phyloP scores from a whole-genome alignment of 257 asterid species.

The Nicotiana tomentosiformis region DNA sequence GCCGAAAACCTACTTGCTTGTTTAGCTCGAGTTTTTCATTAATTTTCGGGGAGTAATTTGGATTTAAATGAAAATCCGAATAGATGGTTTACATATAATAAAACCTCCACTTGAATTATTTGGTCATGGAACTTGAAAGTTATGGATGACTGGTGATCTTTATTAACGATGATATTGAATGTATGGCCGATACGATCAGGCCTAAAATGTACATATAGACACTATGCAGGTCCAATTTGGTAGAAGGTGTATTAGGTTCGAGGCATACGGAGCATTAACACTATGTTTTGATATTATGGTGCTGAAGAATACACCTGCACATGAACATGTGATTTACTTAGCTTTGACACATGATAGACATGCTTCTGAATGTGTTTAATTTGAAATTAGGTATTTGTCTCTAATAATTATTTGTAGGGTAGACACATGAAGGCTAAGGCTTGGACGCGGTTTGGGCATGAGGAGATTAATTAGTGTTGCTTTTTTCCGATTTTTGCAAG shows the following conservation, averaged over 20 bases:
- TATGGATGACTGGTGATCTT: background rate
- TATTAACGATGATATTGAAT: background rate
- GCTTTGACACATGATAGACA: background rate
- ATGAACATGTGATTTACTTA: background rate
- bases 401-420: background rate
- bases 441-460: background rate
- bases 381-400: background rate
- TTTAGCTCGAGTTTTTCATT: background rate
- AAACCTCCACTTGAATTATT: background rate
- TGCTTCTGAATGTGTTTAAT: background rate
- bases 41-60: background rate
- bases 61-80: background rate
- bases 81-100: slow-evolving; percentile 6
- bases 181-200: background rate
- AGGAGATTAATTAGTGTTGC: background rate
- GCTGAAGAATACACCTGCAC: background rate
- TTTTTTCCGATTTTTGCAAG: background rate
- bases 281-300: background rate
- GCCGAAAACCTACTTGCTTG: background rate
- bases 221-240: background rate
- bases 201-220: background rate
- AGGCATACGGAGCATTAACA: background rate
- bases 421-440: background rate
- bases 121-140: slow-evolving; percentile 4
- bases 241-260: background rate